A percentile compares a stretch with the other conserved stretches of the same genome.
phyloP scores from a whole-genome alignment of 306 rosid genomes.

The Acacia acuminata region DNA sequence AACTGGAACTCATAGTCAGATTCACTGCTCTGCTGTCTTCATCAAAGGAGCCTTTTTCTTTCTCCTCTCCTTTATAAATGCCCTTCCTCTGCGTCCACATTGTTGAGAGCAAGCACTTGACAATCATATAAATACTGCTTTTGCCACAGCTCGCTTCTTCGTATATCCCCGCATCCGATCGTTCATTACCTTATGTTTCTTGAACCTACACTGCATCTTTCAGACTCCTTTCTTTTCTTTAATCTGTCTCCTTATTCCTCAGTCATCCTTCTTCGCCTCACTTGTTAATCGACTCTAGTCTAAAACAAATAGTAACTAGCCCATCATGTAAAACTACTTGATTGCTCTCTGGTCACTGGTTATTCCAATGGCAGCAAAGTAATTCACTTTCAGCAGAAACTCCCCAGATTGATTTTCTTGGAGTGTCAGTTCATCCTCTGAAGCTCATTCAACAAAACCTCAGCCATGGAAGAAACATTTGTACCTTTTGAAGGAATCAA shows the following conservation, averaged over 20 bases:
- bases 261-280: background rate
- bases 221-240: conserved; percentile 4
- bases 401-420: conserved; percentile 22
- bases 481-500: conserved; percentile 80
- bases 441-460: background rate
- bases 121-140: background rate
- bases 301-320: background rate
- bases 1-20: background rate
- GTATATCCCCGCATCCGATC: background rate
- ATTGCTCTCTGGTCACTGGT: background rate
- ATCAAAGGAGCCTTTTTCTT: background rate
- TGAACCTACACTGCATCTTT: conserved; percentile 33
- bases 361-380: conserved; percentile 38
- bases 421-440: background rate
- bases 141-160: background rate
- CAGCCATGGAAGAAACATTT: conserved; percentile 76
- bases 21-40: background rate
- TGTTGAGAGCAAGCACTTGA: background rate
- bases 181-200: background rate
- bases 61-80: conserved; percentile 14
- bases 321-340: conserved; percentile 47
- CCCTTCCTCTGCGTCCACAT: background rate
- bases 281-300: conserved; percentile 17
- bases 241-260: conserved; percentile 19
- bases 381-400: background rate